phyloP scores from a whole-genome alignment of 176 grass and related monocot genomes.

The Alopecurus myosuroides region DNA sequence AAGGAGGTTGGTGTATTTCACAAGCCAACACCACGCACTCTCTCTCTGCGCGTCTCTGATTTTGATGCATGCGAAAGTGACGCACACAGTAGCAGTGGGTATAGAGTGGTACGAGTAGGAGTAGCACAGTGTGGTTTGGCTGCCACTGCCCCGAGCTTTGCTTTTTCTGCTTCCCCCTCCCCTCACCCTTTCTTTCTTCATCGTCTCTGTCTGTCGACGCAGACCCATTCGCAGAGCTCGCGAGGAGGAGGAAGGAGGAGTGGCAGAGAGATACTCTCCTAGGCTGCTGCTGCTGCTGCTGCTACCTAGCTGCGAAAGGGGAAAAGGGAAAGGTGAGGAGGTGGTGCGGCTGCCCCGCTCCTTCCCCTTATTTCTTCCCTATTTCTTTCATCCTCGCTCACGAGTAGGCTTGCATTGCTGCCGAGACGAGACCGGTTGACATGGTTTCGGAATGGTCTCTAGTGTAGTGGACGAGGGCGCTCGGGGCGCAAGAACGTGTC shows the following conservation, averaged over 20 bases:
- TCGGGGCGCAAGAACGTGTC: background rate
- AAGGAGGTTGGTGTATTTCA: constrained; percentile 37
- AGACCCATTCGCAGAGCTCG: background rate
- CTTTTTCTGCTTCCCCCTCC: background rate
- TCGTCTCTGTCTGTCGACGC: background rate
- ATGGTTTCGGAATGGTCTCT: background rate
- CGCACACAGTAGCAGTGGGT: constrained; percentile 5
- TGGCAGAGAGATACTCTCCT: background rate
- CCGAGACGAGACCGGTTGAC: background rate
- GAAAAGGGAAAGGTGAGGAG: constrained; percentile 19
- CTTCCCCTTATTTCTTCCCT: background rate
- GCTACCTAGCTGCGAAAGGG: background rate
- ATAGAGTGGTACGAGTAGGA: constrained; percentile 17
- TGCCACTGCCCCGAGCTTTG: background rate
- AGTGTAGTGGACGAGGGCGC: background rate
- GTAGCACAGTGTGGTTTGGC: constrained; percentile 46
- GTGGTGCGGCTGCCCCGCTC: background rate
- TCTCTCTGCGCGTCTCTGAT: constrained; percentile 47
- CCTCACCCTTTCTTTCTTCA: background rate
- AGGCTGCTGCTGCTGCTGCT: no score
- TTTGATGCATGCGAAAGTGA: constrained; percentile 73
- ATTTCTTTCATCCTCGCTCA: constrained; percentile 6
- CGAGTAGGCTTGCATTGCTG: background rate
- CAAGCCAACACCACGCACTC: constrained; percentile 5
- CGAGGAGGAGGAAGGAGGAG: background rate